Base-by-base conservation (phyloP, 2,329 filamentous ascomycete species). In the Fusarium sp. region DNA sequence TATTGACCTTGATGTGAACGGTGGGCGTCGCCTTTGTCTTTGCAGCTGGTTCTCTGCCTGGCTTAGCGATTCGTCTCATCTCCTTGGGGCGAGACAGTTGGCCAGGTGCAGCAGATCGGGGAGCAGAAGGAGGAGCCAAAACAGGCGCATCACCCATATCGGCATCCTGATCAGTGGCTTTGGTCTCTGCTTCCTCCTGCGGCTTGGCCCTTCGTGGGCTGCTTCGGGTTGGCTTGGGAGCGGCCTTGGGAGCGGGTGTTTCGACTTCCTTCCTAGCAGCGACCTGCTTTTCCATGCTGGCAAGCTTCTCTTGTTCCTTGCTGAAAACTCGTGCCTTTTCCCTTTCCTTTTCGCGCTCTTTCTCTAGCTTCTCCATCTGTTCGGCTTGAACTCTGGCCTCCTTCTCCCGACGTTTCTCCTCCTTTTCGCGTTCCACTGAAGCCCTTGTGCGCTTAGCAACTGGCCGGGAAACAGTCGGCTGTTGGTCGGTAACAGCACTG, bases 11-110 rank as follows among this genome's bases (percentile, higher is more conserved):
- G 71, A 91, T 94, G 35, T 61, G 58, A 58, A 91, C 87, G 5
- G 91, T 92, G 3, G 80, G 91, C 2, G 87, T 87, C 60, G 90
- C 88, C 75, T 89, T 92, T 0, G 84, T 75, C 75, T 91, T 92
- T 13, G 78, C 68, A 5, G 82, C 69, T 1, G 82, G 73, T 39
- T 91, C 88, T 73, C 90, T 91, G 11, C 83, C 83, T 3, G 89
- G 88, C 70, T 87, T 91, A 5, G 86, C 74, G 1, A 88, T 88
- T 52, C 89, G 83, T 72, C 88, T 88, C 58, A 84, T 78, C 41
- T 86, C 85, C 48, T 81, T 84, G 47, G 76, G 82, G 66, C 85
- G 86, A 69, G 80, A 77, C 56, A 81, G 76, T 58, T 85, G 81
- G 62, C 82, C 74, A 70, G 84, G 76, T 36, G 81, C 79, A 47